phyloP scores from a whole-genome alignment of 2,329 filamentous ascomycete species.

The Ceratocystis eucalypticola region DNA sequence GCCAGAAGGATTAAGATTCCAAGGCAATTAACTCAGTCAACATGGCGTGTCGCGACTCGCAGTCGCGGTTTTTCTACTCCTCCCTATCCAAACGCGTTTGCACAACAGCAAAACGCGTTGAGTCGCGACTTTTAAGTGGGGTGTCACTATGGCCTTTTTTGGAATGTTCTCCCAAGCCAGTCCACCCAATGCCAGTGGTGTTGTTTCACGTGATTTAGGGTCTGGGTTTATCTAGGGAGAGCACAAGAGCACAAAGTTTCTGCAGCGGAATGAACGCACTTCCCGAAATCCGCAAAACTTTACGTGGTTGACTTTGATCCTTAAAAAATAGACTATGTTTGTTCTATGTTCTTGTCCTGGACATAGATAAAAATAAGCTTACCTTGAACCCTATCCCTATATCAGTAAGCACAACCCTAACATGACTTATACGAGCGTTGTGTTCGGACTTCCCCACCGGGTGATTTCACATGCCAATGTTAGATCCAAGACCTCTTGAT shows the following conservation, averaged over 20 bases:
- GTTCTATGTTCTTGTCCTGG: no score
- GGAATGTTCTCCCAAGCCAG: neutral
- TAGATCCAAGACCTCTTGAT: neutral
- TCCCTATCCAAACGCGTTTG: neutral
- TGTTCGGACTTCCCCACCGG: neutral
- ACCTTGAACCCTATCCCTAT: neutral
- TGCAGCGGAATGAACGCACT: no score
- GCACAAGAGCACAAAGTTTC: no score
- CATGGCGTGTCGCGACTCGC: no score
- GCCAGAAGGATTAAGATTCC: no score
- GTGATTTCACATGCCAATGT: neutral
- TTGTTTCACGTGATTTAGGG: neutral
- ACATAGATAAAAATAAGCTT: neutral
- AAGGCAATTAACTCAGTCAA: no score
- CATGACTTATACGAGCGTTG: neutral
- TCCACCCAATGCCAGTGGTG: no score
- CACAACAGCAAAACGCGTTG: neutral
- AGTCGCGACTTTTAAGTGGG: slow-evolving; percentile 7
- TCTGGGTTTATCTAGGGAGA: neutral
- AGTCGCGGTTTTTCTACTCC: neutral
- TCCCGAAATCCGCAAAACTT: no score
- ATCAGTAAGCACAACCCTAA: neutral
- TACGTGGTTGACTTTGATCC: no score
- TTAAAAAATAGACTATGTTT: no score
- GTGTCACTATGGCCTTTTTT: slow-evolving; percentile 13